phyloP scores from a whole-genome alignment of 345 rosid genomes.

The Raphanus sativus region DNA sequence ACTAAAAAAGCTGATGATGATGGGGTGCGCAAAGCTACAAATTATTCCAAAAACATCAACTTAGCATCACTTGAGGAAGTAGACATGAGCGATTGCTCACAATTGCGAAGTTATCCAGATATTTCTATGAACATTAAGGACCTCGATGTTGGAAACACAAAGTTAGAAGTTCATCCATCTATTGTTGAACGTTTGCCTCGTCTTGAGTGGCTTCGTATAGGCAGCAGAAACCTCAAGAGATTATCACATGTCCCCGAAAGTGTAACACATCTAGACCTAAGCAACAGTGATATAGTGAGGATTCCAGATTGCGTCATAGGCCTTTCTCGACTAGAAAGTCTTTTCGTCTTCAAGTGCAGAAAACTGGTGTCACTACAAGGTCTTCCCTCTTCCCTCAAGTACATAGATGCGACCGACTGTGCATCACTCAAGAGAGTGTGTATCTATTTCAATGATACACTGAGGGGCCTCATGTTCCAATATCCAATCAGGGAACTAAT shows the following conservation, averaged over 20 bases:
- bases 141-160: neutral
- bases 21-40: neutral
- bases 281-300: neutral
- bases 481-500: neutral
- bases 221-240: constrained; percentile 13
- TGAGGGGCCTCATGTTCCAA: neutral
- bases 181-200: neutral
- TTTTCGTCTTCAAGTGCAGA: constrained; percentile 1
- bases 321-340: neutral
- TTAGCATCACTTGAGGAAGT: constrained; percentile 5
- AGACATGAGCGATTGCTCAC: neutral
- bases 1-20: neutral
- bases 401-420: neutral
- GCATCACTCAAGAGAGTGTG: constrained; percentile 7
- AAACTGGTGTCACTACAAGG: neutral
- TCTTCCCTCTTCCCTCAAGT: neutral
- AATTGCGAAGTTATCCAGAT: constrained; percentile 19
- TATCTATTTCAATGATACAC: neutral
- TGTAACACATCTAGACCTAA: constrained; percentile 5
- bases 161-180: constrained; percentile 15
- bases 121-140: constrained; percentile 5
- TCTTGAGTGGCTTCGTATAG: constrained; percentile 3
- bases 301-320: constrained; percentile 7
- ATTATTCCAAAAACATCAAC: constrained; percentile 23
- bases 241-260: constrained; percentile 4